A percentile compares a stretch with the other conserved stretches of the same genome.
Evolutionary conservation across 2,329 filamentous ascomycete genomes (phyloP).

Genomic region (Fusarium citri): DNA sequence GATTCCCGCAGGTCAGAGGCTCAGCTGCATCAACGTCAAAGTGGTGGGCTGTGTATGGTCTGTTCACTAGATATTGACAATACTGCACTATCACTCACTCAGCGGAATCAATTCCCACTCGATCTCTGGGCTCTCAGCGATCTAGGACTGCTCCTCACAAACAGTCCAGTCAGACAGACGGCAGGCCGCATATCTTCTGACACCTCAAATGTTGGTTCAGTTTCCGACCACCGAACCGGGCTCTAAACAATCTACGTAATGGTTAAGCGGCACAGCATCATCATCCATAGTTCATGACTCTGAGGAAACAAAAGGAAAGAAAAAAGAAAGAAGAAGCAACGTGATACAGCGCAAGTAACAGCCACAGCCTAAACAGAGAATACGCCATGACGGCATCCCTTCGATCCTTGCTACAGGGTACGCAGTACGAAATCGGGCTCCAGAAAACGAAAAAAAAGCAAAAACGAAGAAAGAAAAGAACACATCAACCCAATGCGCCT

Average conservation of each 20-base stretch:
- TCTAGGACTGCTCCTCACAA: slow-evolving; percentile 14
- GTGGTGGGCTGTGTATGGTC: slow-evolving; percentile 25
- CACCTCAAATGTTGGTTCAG: slow-evolving; percentile 16
- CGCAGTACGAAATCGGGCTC: slow-evolving; percentile 7
- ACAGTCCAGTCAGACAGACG: slow-evolving; percentile 16
- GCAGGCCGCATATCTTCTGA: slow-evolving; percentile 31
- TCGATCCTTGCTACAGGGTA: slow-evolving; percentile 31
- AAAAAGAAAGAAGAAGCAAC: slow-evolving; percentile 28
- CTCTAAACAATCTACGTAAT: slow-evolving; percentile 36
- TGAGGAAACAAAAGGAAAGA: slow-evolving; percentile 23
- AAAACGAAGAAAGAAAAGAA: neutral
- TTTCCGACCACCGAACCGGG: slow-evolving; percentile 4
- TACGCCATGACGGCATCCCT: slow-evolving; percentile 36
- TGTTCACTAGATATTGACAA: neutral
- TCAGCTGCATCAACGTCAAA: slow-evolving; percentile 21
- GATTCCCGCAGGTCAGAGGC: slow-evolving; percentile 15
- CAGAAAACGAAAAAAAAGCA: slow-evolving; percentile 21
- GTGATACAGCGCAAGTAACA: slow-evolving; percentile 16
- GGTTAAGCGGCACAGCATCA: slow-evolving; percentile 13
- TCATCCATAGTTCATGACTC: slow-evolving; percentile 29
- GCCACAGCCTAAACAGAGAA: neutral
- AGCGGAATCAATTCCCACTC: slow-evolving; percentile 1
- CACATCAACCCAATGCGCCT: neutral
- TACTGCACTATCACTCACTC: neutral
- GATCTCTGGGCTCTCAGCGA: neutral